Evolutionary conservation across 2,329 filamentous ascomycete species (phyloP).

Genomic region (Penicillium crustosum): DNA sequence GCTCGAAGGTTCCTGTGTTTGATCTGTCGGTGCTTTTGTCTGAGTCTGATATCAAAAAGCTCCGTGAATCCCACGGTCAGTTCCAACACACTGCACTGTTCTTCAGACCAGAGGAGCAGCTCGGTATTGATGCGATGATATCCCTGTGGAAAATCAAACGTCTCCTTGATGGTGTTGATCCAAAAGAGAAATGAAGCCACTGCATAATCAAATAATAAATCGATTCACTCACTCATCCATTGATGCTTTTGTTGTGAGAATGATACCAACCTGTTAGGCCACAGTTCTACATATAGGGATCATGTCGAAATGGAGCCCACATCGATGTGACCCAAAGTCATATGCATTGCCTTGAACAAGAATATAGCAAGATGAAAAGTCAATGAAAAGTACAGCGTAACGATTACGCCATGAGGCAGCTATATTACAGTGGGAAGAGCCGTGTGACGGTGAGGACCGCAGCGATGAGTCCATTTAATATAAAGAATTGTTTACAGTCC

Average conservation of each 20-base stretch:
- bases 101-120: conserved; percentile 33
- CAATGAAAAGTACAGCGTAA: neutral
- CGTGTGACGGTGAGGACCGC: neutral
- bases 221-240: neutral
- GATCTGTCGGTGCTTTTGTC: conserved; percentile 37
- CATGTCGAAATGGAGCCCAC: neutral
- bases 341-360: neutral
- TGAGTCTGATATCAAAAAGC: conserved; percentile 28
- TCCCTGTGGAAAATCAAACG: conserved; percentile 43
- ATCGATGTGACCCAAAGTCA: neutral
- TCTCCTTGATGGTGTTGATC: conserved; percentile 21
- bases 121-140: conserved; percentile 34
- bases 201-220: neutral
- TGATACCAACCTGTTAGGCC: neutral
- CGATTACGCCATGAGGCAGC: no score
- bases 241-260: neutral
- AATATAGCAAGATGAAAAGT: neutral
- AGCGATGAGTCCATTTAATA: neutral
- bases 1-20: conserved; percentile 39
- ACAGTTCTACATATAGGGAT: neutral
- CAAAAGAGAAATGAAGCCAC: neutral
- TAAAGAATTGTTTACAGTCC: neutral
- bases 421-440: neutral
- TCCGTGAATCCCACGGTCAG: conserved; percentile 28
- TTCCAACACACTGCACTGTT: conserved; percentile 39